These are phyloP conservation scores for Fraxinus velutina DNA, from an alignment of 305 asterid genomes.

Conservation along the genomic window DNA sequence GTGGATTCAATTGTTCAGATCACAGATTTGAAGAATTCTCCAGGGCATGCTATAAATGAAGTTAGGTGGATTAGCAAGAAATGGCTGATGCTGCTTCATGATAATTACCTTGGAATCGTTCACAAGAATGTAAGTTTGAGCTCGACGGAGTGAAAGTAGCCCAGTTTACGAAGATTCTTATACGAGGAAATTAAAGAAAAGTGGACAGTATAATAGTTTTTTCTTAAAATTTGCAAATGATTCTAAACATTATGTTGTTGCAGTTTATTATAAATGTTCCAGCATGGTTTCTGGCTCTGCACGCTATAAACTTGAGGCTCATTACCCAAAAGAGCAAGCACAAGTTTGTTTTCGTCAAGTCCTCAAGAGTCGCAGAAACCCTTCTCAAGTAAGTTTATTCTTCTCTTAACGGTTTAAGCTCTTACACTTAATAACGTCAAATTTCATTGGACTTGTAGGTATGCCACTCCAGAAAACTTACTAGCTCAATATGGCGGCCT, in stretches of 20 bases:
- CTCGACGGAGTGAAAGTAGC: neutral
- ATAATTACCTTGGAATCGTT: conserved; percentile 71
- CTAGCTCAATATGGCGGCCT: conserved; percentile 64
- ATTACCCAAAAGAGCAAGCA: conserved; percentile 54
- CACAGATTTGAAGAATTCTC: conserved; percentile 54
- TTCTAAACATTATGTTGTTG: conserved; percentile 17
- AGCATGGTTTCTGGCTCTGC: conserved; percentile 57
- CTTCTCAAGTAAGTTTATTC: conserved; percentile 59
- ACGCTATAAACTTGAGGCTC: conserved; percentile 59
- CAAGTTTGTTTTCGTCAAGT: conserved; percentile 55
- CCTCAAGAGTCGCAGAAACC: conserved; percentile 60
- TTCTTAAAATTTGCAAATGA: neutral
- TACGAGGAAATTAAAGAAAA: neutral
- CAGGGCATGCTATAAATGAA: conserved; percentile 46
- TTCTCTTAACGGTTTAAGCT: neutral
- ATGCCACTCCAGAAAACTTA: conserved; percentile 56
- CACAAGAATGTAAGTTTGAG: conserved; percentile 52
- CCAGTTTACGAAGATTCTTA: neutral
- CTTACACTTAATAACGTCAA: neutral
- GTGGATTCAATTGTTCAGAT: conserved; percentile 57
- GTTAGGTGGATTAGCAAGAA: conserved; percentile 47
- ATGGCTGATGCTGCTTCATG: conserved; percentile 45
- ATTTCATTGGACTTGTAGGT: conserved; percentile 35
- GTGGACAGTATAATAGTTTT: neutral
- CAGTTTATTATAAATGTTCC: conserved; percentile 81